phyloP scores from a whole-genome alignment of 2,329 filamentous ascomycete genomes.

The Penicillium sp. region DNA sequence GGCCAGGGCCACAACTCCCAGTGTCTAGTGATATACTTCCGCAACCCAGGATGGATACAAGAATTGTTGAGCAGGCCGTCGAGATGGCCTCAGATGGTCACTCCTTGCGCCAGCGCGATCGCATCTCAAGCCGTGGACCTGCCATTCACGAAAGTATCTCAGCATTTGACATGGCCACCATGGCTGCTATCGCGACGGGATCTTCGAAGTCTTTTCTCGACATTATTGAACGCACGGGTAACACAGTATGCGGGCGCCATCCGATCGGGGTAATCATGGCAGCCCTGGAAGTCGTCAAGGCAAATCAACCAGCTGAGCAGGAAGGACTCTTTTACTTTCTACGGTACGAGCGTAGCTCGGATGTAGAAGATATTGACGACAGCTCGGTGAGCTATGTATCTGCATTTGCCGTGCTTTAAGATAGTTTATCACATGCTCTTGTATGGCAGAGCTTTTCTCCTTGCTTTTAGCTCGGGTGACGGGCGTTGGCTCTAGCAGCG shows the following conservation, averaged over 20 bases:
- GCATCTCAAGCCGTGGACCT: constrained; percentile 37
- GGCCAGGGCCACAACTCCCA: constrained; percentile 36
- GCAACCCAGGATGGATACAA: constrained; percentile 32
- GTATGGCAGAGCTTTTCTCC: neutral
- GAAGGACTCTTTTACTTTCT: constrained; percentile 70
- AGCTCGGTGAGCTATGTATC: constrained; percentile 95
- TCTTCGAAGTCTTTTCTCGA: constrained; percentile 67
- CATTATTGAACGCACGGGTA: constrained; percentile 69
- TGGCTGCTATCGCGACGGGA: constrained; percentile 79
- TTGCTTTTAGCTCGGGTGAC: neutral
- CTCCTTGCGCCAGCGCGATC: constrained; percentile 31
- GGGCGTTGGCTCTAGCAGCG: neutral
- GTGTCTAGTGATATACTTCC: constrained; percentile 45
- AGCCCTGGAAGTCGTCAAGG: constrained; percentile 65
- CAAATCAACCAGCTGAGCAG: constrained; percentile 36
- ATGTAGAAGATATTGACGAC: constrained; percentile 65
- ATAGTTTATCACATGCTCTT: neutral
- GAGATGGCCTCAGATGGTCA: constrained; percentile 30
- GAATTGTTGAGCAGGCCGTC: constrained; percentile 29
- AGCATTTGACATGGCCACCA: constrained; percentile 73
- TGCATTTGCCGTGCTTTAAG: constrained; percentile 73
- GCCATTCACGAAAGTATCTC: constrained; percentile 83
- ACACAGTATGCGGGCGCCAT: constrained; percentile 92
- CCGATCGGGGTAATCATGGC: constrained; percentile 94
- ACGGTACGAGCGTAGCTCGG: constrained; percentile 79